phyloP scores from a whole-genome alignment of 495 filamentous ascomycete genomes.

The Hyaloscypha variabilis region DNA sequence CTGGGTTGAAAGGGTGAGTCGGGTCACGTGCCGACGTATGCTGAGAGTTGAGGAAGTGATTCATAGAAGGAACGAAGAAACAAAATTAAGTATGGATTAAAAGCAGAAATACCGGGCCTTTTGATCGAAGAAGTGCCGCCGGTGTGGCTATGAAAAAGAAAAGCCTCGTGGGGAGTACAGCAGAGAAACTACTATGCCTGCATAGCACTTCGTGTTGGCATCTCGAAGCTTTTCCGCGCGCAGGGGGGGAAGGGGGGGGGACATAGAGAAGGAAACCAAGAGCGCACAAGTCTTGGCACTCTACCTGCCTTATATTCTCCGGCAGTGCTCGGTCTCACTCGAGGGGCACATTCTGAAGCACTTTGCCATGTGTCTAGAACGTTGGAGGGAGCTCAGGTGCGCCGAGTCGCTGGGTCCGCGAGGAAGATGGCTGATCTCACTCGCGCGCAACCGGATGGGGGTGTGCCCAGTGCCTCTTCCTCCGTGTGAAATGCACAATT shows the following conservation, averaged over 20 bases:
- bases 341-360: not conserved
- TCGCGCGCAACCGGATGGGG: not conserved
- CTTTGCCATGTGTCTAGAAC: not conserved
- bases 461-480: no score
- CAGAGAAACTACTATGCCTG: not conserved
- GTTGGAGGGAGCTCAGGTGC: not conserved
- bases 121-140: not conserved
- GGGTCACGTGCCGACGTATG: not conserved
- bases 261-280: not conserved
- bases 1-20: not conserved
- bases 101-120: not conserved
- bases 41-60: not conserved
- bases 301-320: not conserved
- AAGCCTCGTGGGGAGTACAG: not conserved
- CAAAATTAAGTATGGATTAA: not conserved
- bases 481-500: not conserved
- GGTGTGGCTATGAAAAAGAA: not conserved
- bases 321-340: not conserved
- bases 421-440: not conserved
- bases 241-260: not conserved
- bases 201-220: not conserved
- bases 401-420: not conserved
- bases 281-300: not conserved
- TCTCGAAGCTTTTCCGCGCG: not conserved
- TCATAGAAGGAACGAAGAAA: not conserved